Evolutionary conservation across 176 grass and related monocot species (phyloP).

Genomic region (bread wheat (Triticum aestivum)): IWGSC_CS_RefSeq_v2.1 NC_057811.1:406304559-406305058

Average conservation of each 20-base stretch:
- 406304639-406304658: not conserved
- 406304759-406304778: not conserved
- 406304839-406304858: not conserved
- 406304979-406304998: not conserved
- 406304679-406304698: not conserved
- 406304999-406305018: not conserved
- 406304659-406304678: constrained; percentile 8
- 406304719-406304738: not conserved
- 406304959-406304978: not conserved
- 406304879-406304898: not conserved
- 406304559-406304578: not conserved
- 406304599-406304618: not conserved
- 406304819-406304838: not conserved
- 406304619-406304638: not conserved
- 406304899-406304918: not conserved
- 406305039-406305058: no score
- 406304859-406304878: not conserved
- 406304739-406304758: not conserved
- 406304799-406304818: not conserved
- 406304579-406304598: not conserved
- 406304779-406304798: not conserved
- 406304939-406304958: not conserved
- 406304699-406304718: not conserved
- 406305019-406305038: no score
- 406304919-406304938: not conserved